Evolutionary conservation across 177 flowering plant species (phyloP), one percentile per base, ranked within the genome.

Genomic region (Telopea speciosissima): DNA sequence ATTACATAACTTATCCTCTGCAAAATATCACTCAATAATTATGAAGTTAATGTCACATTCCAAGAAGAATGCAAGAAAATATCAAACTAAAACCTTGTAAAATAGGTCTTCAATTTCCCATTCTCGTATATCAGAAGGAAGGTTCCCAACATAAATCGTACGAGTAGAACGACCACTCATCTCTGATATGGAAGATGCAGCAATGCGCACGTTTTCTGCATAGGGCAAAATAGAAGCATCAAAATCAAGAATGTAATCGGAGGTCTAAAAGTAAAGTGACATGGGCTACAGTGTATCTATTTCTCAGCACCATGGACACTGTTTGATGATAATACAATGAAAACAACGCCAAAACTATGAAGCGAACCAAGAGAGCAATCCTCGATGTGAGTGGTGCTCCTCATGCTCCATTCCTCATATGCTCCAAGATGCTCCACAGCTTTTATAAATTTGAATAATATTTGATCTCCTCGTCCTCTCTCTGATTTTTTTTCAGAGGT

Each of bases 281-380:
- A 26, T 33, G 63, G 22, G 26, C 28, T 45, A 67, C 45, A 65
- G 62, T 33, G 65, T 36, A 59, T 24, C 60, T 62, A 67, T 28
- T 65, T 49, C 72, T 58, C 33, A 25, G 65, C 62, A 45, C 64
- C 69, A 72, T 63, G 52, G 31, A 68, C 70, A 52, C 62, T 66
- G 70, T 64, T 68, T 31, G 64, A 70, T 63, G 21, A 66, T 58
- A 75, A 78, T 62, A 56, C 67, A 79, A 74, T 76, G 65, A 76
- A 81, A 75, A 62, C 67, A 83, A 79, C 74, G 66, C 78, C 75
- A 82, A 86, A 86, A 85, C 87, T 75, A 87, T 86, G 88, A 87
- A 86, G 91, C 95, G 85, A 88, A 87, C 94, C 97, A 90, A 88
- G 85, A 88, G 86, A 90, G 90, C 91, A 93, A 88, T 89, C 91